Evolutionary conservation across 2,329 filamentous ascomycete species (phyloP), one percentile per base, ranked within the genome.

Genomic region (Talaromyces funiculosus): DNA sequence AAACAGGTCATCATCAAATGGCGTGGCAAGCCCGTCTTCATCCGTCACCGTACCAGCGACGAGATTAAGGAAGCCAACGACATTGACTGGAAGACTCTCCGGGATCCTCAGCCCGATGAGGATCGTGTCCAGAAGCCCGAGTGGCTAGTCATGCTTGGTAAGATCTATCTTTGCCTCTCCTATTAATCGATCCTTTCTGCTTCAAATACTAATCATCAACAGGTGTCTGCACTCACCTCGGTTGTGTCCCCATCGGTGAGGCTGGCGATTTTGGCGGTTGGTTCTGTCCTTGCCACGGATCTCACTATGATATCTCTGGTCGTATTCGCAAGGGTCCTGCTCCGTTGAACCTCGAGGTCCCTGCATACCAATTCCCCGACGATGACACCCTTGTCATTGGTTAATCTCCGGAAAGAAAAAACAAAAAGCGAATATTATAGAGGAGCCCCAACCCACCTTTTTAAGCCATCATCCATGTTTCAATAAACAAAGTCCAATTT

Each of bases 231-330:
- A 99, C 94, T 73, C 94, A 99, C 81, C 83, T 99, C 75, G 94
- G 94, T 81, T 99, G 94, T 86, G 94, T 99, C 70, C 94, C 94
- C 75, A 99, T 99, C 73, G 94, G 95, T 73, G 94, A 99, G 84
- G 91, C 94, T 67, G 94, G 94, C 78, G 95, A 99, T 80, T 99
- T 83, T 73, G 94, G 94, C 77, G 94, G 94, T 75, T 99, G 94
- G 94, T 99, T 99, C 89, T 99, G 94, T 84, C 94, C 94, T 67
- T 99, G 94, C 90, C 94, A 99, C 86, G 94, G 94, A 79, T 97
- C 92, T 70, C 94, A 99, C 85, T 99, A 99, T 86, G 94, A 99
- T 78, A 97, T 99, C 78, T 97, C 92, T 66, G 94, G 94, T 78
- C 92, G 94, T 80, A 90, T 96, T 85, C 88, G 94, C 83, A 97